Evolutionary conservation across 352 stramenopile genomes (phyloP).

Genomic region (Globisporangium recalcitrans): DNA sequence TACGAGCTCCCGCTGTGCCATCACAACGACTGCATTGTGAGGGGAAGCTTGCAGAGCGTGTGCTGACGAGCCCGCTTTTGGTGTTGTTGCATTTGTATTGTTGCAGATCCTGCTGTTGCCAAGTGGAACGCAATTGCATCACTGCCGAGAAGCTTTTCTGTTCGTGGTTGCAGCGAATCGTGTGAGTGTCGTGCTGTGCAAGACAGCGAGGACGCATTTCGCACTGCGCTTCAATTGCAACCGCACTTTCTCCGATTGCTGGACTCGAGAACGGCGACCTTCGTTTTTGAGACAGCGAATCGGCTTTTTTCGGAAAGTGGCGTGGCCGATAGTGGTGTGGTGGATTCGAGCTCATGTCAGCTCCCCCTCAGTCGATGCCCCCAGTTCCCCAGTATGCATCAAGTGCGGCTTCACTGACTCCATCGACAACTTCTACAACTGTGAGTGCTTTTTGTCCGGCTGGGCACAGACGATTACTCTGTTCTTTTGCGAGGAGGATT

Average conservation of each 20-base stretch:
- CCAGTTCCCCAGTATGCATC: conserved; percentile 68
- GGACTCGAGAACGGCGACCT: not conserved
- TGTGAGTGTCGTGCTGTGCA: not conserved
- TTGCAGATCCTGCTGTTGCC: conserved; percentile 2
- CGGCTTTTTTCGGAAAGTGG: conserved; percentile 1
- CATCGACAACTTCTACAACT: conserved; percentile 23
- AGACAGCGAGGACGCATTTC: not conserved
- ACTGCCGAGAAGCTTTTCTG: not conserved
- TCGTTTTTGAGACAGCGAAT: conserved; percentile 5
- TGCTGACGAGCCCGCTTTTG: conserved; percentile 1
- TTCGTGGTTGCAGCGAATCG: conserved; percentile 1
- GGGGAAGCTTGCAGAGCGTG: not conserved
- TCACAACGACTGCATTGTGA: not conserved
- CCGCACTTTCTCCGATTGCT: not conserved
- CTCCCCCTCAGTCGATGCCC: conserved; percentile 65
- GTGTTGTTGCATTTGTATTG: conserved; percentile 2
- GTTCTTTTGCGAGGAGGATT: not conserved
- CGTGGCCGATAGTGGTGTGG: conserved; percentile 9
- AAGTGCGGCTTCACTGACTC: conserved; percentile 33
- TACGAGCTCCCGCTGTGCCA: not conserved
- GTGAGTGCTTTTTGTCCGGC: conserved; percentile 8
- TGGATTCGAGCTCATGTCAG: conserved; percentile 38
- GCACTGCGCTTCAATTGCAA: not conserved
- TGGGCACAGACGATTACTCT: not conserved
- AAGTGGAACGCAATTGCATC: not conserved